These are phyloP conservation scores for Melanopsichium pennsylvanicum DNA, from an alignment of 1,284 basidiomycete genomes.

Conservation along the genomic window DNA sequence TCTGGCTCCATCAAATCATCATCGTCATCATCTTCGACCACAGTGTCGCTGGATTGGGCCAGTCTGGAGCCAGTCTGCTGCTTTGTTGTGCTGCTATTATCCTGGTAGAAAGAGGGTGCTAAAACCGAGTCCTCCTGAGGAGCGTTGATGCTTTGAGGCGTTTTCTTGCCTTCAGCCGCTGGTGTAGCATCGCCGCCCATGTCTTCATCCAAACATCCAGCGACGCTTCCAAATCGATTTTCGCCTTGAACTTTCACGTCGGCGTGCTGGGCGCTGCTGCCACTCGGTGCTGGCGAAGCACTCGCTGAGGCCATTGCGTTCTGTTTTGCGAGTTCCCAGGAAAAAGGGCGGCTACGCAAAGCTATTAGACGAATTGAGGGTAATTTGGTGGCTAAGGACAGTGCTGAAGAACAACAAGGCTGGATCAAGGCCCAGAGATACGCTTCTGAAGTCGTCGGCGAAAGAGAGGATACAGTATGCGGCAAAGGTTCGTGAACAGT, in stretches of 20 bases:
- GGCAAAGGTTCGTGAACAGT: too few species aligned
- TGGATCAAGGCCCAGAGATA: too few species aligned
- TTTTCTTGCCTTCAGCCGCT: conserved; percentile 10
- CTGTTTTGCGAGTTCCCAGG: not conserved
- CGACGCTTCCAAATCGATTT: not conserved
- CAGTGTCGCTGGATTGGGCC: not conserved
- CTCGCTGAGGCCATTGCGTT: conserved; percentile 25
- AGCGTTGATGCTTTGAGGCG: conserved; percentile 21
- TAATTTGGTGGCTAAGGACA: too few species aligned
- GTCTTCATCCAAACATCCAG: conserved; percentile 11
- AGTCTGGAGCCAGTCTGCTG: conserved; percentile 8
- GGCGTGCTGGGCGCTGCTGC: conserved; percentile 10
- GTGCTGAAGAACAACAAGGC: too few species aligned
- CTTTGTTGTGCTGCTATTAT: conserved; percentile 12
- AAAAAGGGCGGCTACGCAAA: not conserved
- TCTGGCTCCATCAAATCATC: conserved; percentile 31
- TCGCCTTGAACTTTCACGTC: conserved; percentile 14
- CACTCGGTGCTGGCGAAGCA: conserved; percentile 2
- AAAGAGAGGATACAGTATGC: too few species aligned
- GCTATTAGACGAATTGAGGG: not conserved
- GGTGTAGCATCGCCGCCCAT: conserved; percentile 13
- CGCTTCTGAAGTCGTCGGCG: too few species aligned
- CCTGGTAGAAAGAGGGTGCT: conserved; percentile 25
- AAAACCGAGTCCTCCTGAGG: conserved; percentile 19
- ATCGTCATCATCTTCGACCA: conserved; percentile 14